Evolutionary conservation across 768 basidiomycete species (phyloP), one percentile per base, ranked within the genome.

Genomic region (Lentinula detonsa): DNA sequence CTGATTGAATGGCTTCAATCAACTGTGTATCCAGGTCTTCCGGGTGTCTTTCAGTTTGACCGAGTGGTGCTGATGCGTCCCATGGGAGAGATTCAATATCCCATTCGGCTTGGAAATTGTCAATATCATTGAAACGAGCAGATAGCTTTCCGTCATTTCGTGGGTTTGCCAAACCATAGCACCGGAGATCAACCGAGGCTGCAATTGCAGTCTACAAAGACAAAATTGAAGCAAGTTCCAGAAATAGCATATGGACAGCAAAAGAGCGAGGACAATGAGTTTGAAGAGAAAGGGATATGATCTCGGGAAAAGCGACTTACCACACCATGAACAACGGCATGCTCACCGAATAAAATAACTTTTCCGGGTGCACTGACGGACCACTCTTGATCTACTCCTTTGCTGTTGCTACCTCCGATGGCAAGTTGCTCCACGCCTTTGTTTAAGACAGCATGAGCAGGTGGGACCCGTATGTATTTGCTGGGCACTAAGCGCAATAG

Each of bases 321-420:
- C 55, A 94, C 90, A 58, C 97, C 97, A 71, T 98, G 89, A 18
- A 99, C 97, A 55, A 99, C 97, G 16, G 97, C 96, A 73, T 99
- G 97, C 75, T 99, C 97, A 52, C 97, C 97, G 65, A 98, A 99
- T 63, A 99, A 73, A 65, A 99, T 98, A 61, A 98, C 91, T 71
- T 99, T 99, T 28, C 97, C 97, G 6, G 97, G 97, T 2, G 97
- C 94, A 61, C 93, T 95, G 61, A 98, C 88, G 57, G 97, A 81
- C 87, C 91, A 91, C 69, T 91, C 88, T 43, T 76, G 72, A 54
- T 82, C 69, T 53, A 21, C 73, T 31, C 61, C 69, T 62, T 65
- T 72, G 50, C 31, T 57, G 58, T 57, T 68, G 39, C 60, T 61
- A n/a, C 60, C 52, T 43, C 43, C 63, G n/a, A 80, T 68, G 5